Evolutionary conservation across 1,284 basidiomycete genomes (phyloP).

Genomic region (Papiliotrema flavescens): DNA sequence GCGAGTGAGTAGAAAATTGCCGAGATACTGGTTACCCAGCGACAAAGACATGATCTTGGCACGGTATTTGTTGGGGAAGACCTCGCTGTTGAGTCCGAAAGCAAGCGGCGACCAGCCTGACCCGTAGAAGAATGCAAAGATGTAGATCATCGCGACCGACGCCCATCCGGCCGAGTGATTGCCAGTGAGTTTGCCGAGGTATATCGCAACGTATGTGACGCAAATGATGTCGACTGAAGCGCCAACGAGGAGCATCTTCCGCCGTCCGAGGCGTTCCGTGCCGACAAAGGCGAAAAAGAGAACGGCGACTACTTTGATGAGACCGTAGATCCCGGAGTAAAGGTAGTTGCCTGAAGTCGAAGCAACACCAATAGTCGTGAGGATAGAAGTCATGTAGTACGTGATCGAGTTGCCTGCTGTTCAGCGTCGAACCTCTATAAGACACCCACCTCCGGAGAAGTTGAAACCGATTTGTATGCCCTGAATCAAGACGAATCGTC

Average conservation of each 20-base stretch:
- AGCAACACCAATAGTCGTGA: constrained; percentile 9
- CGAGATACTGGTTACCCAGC: constrained; percentile 8
- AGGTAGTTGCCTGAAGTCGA: constrained; percentile 10
- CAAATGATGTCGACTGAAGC: constrained; percentile 12
- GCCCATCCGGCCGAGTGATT: constrained; percentile 14
- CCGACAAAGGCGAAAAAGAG: constrained; percentile 12
- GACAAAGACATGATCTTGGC: constrained; percentile 13
- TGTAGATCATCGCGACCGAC: constrained; percentile 8
- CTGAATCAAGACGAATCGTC: no score
- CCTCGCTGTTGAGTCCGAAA: constrained; percentile 10
- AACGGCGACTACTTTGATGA: constrained; percentile 15
- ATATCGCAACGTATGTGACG: constrained; percentile 11
- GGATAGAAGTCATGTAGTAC: constrained; percentile 10
- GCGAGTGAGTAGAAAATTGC: constrained; percentile 14
- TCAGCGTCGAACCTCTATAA: no score
- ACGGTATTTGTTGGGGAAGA: constrained; percentile 11
- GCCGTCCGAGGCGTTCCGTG: constrained; percentile 10
- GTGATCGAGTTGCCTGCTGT: constrained; percentile 14
- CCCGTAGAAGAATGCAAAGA: constrained; percentile 15
- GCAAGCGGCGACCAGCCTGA: constrained; percentile 13
- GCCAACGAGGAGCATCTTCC: constrained; percentile 11
- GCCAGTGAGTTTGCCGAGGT: constrained; percentile 10
- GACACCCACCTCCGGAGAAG: no score
- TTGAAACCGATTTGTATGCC: no score
- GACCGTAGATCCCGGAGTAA: constrained; percentile 16